A percentile compares a stretch with the other conserved stretches of the same genome.
Conservation (phyloP, 306 rosid genomes). For the Phaseolus lunatus region DNA sequence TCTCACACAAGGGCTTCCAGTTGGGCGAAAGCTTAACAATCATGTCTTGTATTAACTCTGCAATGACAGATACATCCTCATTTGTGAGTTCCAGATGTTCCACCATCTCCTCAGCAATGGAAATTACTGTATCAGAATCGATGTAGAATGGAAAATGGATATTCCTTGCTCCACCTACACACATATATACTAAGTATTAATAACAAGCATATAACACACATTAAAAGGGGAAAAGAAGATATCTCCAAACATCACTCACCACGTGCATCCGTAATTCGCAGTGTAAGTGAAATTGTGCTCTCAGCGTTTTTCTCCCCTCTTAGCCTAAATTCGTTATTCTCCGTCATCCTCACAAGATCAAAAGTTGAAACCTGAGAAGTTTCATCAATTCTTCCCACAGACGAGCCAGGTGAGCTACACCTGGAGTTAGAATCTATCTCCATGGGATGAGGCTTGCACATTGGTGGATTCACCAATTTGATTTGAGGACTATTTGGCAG, state of each 20-base stretch:
- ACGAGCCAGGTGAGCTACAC: slow-evolving; percentile 53
- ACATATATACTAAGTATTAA: slow-evolving; percentile 39
- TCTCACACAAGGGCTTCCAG: slow-evolving; percentile 58
- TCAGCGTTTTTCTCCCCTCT: slow-evolving; percentile 66
- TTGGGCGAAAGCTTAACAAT: slow-evolving; percentile 61
- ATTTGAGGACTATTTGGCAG: slow-evolving; percentile 40
- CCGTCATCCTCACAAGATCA: slow-evolving; percentile 55
- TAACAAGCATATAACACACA: slow-evolving; percentile 7
- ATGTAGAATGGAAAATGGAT: slow-evolving; percentile 83
- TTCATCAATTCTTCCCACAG: slow-evolving; percentile 45
- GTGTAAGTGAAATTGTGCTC: slow-evolving; percentile 56
- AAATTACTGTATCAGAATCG: slow-evolving; percentile 71
- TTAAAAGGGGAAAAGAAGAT: not conserved
- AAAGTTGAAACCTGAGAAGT: slow-evolving; percentile 50
- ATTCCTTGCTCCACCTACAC: slow-evolving; percentile 74
- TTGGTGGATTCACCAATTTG: slow-evolving; percentile 47
- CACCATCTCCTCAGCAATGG: slow-evolving; percentile 94
- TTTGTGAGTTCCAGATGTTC: slow-evolving; percentile 70
- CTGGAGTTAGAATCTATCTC: slow-evolving; percentile 63
- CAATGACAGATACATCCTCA: slow-evolving; percentile 67
- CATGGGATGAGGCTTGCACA: slow-evolving; percentile 59
- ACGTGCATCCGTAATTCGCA: slow-evolving; percentile 63
- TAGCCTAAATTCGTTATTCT: slow-evolving; percentile 64
- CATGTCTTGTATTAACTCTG: slow-evolving; percentile 72
- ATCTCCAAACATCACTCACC: slow-evolving; percentile 58